phyloP scores from a whole-genome alignment of 371 early-diverging fungal species.

The Zancudomyces culisetae region DNA sequence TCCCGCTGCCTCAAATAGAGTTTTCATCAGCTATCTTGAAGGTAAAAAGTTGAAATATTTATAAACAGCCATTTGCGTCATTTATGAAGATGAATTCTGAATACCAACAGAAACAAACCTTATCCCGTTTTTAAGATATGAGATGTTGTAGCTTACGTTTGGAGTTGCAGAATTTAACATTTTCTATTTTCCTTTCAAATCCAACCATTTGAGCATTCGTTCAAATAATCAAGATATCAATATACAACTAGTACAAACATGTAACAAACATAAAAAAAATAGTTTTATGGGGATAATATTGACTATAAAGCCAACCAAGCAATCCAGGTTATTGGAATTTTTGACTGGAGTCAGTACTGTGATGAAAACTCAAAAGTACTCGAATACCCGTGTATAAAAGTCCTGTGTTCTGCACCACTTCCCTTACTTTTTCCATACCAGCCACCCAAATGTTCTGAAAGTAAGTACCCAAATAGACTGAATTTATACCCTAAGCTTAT shows the following conservation, averaged over 20 bases:
- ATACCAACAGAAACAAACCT: too few relatives aligned
- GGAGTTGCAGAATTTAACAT: too few relatives aligned
- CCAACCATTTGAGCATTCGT: too few relatives aligned
- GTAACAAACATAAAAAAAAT: background rate
- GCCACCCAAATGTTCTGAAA: background rate
- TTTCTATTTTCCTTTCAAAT: too few relatives aligned
- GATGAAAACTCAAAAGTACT: background rate
- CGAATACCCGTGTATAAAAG: background rate
- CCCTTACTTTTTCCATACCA: background rate
- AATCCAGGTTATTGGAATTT: conserved; percentile 7
- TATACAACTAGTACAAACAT: too few relatives aligned
- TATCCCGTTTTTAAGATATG: too few relatives aligned
- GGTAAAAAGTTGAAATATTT: too few relatives aligned
- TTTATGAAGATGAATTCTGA: too few relatives aligned
- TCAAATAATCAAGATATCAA: too few relatives aligned
- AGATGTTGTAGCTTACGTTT: too few relatives aligned
- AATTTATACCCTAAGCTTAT: background rate
- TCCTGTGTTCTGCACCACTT: background rate
- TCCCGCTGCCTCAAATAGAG: background rate
- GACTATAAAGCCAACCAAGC: conserved; percentile 4
- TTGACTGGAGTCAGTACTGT: conserved; percentile 4
- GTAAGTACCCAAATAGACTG: background rate
- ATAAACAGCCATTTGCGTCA: too few relatives aligned
- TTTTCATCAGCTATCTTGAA: conserved; percentile 1
- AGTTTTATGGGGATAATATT: conserved; percentile 1